A percentile compares a stretch with the other conserved stretches of the same genome.
Evolutionary conservation across 441 rosid species (phyloP).

Genomic region (Metrosideros polymorpha): DNA sequence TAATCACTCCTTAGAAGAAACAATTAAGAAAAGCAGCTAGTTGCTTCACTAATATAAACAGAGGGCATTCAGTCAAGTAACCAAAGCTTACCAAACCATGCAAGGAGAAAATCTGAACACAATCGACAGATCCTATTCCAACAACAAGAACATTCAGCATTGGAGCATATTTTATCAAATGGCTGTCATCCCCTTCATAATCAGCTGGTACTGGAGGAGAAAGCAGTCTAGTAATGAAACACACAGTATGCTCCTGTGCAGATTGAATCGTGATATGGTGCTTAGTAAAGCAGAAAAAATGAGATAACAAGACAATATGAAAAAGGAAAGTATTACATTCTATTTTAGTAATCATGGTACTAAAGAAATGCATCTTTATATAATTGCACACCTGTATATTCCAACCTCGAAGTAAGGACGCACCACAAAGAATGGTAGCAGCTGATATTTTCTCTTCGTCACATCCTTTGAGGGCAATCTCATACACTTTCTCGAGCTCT

Average conservation of each 20-base stretch:
- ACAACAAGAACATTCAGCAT: conserved; percentile 61
- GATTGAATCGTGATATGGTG: background rate
- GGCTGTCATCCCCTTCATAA: conserved; percentile 32
- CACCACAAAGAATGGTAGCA: conserved; percentile 69
- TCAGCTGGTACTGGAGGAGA: conserved; percentile 55
- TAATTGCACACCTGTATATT: conserved; percentile 46
- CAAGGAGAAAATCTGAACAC: conserved; percentile 69
- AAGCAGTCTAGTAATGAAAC: conserved; percentile 55
- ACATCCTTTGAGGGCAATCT: conserved; percentile 62
- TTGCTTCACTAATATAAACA: background rate
- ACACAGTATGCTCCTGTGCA: conserved; percentile 60
- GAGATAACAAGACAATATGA: background rate
- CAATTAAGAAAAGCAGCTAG: background rate
- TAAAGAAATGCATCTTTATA: background rate
- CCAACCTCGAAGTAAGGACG: conserved; percentile 76
- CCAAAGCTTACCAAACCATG: conserved; percentile 58
- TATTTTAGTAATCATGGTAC: background rate
- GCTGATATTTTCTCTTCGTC: conserved; percentile 66
- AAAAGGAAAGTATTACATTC: background rate
- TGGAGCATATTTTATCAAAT: conserved; percentile 55
- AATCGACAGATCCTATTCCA: conserved; percentile 63
- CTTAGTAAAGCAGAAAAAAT: background rate
- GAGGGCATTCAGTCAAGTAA: background rate
- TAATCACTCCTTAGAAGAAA: background rate
- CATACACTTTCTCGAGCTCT: conserved; percentile 69